Evolutionary conservation across 192 early-diverging fungal species (phyloP).

Genomic region (Ambispora gerdemannii): DNA sequence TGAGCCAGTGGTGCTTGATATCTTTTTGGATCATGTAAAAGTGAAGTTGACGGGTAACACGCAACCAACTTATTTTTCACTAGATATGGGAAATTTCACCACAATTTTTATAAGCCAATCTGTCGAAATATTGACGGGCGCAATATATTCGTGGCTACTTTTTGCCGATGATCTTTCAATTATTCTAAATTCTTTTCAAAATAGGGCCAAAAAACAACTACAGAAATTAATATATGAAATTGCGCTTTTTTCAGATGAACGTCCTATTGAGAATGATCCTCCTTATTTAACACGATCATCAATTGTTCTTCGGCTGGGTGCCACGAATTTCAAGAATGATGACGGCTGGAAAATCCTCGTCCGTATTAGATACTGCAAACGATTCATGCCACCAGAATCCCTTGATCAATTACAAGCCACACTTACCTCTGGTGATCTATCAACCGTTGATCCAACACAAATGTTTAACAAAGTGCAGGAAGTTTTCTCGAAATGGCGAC

Average conservation of each 20-base stretch:
- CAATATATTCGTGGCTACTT: slow-evolving; percentile 62
- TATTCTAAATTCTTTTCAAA: slow-evolving; percentile 48
- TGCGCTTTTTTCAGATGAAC: slow-evolving; percentile 46
- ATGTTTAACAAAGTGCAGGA: slow-evolving; percentile 47
- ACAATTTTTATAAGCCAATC: slow-evolving; percentile 66
- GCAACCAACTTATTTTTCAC: slow-evolving; percentile 48
- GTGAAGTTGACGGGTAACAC: slow-evolving; percentile 46
- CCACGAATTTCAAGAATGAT: slow-evolving; percentile 60
- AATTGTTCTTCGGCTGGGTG: slow-evolving; percentile 58
- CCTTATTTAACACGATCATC: slow-evolving; percentile 64
- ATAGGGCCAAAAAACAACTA: slow-evolving; percentile 48
- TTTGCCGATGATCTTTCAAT: slow-evolving; percentile 56
- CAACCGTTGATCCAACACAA: slow-evolving; percentile 36
- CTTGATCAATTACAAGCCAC: slow-evolving; percentile 40
- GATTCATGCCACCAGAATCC: slow-evolving; percentile 38
- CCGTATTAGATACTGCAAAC: slow-evolving; percentile 60
- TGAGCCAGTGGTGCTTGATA: slow-evolving; percentile 51
- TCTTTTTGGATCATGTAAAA: slow-evolving; percentile 42
- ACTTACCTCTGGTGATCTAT: slow-evolving; percentile 43
- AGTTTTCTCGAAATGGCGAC: slow-evolving; percentile 55
- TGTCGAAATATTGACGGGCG: slow-evolving; percentile 67
- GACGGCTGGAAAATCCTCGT: slow-evolving; percentile 73
- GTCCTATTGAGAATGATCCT: slow-evolving; percentile 54
- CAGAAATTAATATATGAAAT: slow-evolving; percentile 56
- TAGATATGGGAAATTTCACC: slow-evolving; percentile 44